Evolutionary conservation across 192 early-diverging fungal species (phyloP).

Genomic region (Jimgerdemannia lactiflua): DNA sequence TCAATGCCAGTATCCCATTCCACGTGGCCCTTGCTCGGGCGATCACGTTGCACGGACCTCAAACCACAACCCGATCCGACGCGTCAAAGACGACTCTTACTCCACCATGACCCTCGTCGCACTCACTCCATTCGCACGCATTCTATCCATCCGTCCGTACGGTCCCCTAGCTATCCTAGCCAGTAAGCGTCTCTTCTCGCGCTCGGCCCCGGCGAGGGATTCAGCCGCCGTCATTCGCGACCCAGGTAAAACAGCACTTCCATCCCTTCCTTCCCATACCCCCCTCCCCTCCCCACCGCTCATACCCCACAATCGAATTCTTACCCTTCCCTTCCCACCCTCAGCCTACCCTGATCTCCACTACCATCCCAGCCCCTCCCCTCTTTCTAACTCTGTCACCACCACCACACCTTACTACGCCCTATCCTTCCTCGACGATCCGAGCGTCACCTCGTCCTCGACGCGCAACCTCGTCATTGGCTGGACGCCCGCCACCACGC

Average conservation of each 20-base stretch:
- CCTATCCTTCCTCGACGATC: neutral
- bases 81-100: too few relatives aligned
- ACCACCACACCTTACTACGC: neutral
- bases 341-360: neutral
- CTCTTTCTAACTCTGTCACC: neutral
- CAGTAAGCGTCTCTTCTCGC: neutral
- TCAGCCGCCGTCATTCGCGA: neutral
- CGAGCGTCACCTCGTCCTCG: too few relatives aligned
- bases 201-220: neutral
- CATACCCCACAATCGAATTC: too few relatives aligned
- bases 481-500: neutral
- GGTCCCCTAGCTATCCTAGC: neutral
- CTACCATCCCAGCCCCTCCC: neutral
- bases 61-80: too few relatives aligned
- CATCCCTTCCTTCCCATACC: neutral
- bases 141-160: too few relatives aligned
- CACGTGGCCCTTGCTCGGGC: too few relatives aligned
- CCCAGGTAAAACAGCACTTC: neutral
- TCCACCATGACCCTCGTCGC: too few relatives aligned
- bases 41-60: too few relatives aligned
- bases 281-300: neutral
- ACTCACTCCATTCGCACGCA: neutral
- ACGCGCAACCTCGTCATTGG: neutral
- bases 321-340: neutral
- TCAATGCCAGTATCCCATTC: too few relatives aligned